Percentiles rank a stretch among this genome's conserved stretches.
Evolutionary conservation across 2,329 filamentous ascomycete species (phyloP).

Genomic region (Immersiporthe knoxdaviesiana): DNA sequence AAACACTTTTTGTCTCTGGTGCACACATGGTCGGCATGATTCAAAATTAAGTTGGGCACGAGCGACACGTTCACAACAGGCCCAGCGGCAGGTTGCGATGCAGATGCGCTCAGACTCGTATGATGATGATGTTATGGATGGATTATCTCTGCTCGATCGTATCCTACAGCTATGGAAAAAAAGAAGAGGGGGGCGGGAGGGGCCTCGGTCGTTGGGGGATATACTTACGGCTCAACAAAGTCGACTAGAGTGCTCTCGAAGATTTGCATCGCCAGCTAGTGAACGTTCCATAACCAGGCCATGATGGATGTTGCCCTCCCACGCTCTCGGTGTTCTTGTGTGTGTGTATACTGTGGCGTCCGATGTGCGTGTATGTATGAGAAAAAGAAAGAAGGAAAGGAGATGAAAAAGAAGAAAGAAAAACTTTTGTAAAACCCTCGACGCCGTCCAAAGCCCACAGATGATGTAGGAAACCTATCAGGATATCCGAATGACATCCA

Average conservation of each 20-base stretch:
- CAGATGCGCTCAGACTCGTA: constrained; percentile 3
- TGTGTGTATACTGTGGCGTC: constrained; percentile 5
- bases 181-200: not conserved
- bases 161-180: constrained; percentile 22
- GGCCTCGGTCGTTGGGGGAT: constrained; percentile 16
- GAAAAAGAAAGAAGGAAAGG: not conserved
- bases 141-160: constrained; percentile 20
- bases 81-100: not conserved
- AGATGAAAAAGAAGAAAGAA: constrained; percentile 20
- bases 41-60: not conserved
- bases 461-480: constrained; percentile 11
- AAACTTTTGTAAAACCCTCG: constrained; percentile 27
- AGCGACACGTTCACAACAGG: not conserved
- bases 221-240: constrained; percentile 34
- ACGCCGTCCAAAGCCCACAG: constrained; percentile 29
- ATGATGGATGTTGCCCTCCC: constrained; percentile 9
- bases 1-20: not conserved
- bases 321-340: constrained; percentile 17
- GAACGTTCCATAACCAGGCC: constrained; percentile 11
- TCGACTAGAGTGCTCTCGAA: constrained; percentile 28
- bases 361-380: not conserved
- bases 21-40: not conserved
- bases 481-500: constrained; percentile 28
- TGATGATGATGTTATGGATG: not conserved
- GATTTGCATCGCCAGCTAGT: constrained; percentile 32